These are phyloP conservation scores for Medicago truncatula DNA, from an alignment of 306 rosid species.

Conservation along the genomic window DNA sequence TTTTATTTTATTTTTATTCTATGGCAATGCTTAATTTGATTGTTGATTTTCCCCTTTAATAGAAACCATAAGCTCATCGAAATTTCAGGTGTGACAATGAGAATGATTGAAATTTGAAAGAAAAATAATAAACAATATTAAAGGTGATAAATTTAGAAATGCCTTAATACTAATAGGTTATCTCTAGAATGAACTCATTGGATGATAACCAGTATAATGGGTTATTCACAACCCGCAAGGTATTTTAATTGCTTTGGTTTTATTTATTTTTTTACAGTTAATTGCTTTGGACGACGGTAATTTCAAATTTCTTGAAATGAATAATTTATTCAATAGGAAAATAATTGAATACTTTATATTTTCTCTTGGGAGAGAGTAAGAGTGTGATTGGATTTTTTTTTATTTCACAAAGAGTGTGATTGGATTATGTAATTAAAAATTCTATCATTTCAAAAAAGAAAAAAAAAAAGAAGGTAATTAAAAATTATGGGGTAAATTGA, in stretches of 20 bases:
- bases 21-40: conserved; percentile 47
- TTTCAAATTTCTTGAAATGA: not conserved
- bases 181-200: conserved; percentile 5
- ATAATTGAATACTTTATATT: no score
- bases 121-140: not conserved
- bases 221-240: not conserved
- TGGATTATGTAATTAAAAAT: no score
- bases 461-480: no score
- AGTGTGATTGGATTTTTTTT: no score
- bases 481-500: no score
- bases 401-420: no score
- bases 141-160: conserved; percentile 36
- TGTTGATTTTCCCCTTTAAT: conserved; percentile 41
- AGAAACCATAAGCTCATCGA: conserved; percentile 61
- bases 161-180: not conserved
- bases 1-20: conserved; percentile 54
- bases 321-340: no score
- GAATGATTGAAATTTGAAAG: not conserved
- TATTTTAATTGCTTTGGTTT: not conserved
- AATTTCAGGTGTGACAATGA: conserved; percentile 52
- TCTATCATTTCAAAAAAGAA: no score
- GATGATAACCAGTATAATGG: not conserved
- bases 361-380: no score
- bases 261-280: no score
- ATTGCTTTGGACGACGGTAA: no score